Conservation (phyloP, 169 alveolate species). For the Eimeria acervulina region DNA sequence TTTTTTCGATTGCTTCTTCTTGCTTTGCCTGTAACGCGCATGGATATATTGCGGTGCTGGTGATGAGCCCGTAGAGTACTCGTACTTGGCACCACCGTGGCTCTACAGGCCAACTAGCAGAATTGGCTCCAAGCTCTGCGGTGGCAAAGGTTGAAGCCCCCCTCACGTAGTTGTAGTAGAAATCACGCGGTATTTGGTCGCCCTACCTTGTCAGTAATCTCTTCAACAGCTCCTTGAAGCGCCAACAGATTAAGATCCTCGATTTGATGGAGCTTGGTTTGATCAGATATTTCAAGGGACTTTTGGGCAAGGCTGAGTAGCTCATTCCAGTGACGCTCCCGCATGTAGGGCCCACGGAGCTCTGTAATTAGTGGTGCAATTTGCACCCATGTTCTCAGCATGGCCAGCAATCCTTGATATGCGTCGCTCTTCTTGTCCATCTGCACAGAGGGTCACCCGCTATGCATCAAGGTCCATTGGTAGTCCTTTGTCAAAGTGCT, state of each 20-base stretch:
- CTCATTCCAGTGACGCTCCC: conserved; percentile 97
- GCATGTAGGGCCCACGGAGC: conserved; percentile 96
- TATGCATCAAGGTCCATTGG: neutral
- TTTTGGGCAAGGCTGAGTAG: conserved; percentile 90
- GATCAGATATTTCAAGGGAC: conserved; percentile 88
- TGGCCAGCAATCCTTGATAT: conserved; percentile 90
- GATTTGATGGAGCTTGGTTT: conserved; percentile 92
- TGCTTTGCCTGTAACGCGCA: conserved; percentile 92
- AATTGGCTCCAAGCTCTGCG: neutral
- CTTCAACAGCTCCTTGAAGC: conserved; percentile 96
- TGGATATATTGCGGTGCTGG: neutral
- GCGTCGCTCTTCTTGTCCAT: conserved; percentile 95
- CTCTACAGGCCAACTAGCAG: neutral
- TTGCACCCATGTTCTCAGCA: conserved; percentile 92
- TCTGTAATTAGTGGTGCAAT: conserved; percentile 95
- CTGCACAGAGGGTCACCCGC: conserved; percentile 72
- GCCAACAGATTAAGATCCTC: conserved; percentile 94
- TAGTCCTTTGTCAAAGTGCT: neutral
- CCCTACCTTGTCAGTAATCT: conserved; percentile 92
- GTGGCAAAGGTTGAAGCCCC: neutral
- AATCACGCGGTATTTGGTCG: neutral
- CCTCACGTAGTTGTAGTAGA: neutral
- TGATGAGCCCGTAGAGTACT: neutral
- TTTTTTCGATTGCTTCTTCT: conserved; percentile 96
- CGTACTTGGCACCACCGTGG: neutral